Base-by-base conservation (phyloP, 495 filamentous ascomycete genomes). In the Tetracladium marchalianum region DNA sequence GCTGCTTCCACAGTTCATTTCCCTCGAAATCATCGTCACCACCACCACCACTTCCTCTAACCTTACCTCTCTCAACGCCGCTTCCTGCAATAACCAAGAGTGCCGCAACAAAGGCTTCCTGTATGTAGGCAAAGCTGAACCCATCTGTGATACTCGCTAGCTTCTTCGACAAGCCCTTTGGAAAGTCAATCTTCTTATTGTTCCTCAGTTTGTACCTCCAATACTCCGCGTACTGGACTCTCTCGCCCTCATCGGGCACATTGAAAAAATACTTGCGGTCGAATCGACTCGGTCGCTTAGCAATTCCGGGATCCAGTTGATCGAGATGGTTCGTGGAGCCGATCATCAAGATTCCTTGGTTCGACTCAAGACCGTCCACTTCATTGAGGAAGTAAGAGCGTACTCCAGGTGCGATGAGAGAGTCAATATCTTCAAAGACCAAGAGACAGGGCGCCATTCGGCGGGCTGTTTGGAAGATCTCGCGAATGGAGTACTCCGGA, bases 351-450 rank as follows among this genome's bases (percentile, higher is more conserved):
- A 84, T 78, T 32, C 79, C 80, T 55, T 82, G 73, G 51, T 84
- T 84, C 49, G 65, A 70, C 50, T 77, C 78, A 16, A 86, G 62
- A 0, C 82, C 82, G 50, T 85, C 81, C 3, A 84, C 71, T 51
- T 85, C 78, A 54, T 85, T 85, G 41, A 86, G 67, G 55, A 86
- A 85, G 62, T 80, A 85, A 45, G 67, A 73, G 11, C 79, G 62
- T 16, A 77, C 71, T 8, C 45, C 48, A 36, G 68, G 66, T 1
- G 62, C 67, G 10, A 84, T 70, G 11, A 83, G 60, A 31, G 71
- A 78, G 53, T 84, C 81, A 17, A 85, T 71, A 47, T 85, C 81
- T 59, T 85, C 81, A 34, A 85, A 74, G 36, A 84, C 54, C 5
- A 72, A 56, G 46, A 70, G 63, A 56, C 69, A 77, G 1, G 73